phyloP scores from a whole-genome alignment of 345 rosid species.

The Melaleuca quinquenervia region DNA sequence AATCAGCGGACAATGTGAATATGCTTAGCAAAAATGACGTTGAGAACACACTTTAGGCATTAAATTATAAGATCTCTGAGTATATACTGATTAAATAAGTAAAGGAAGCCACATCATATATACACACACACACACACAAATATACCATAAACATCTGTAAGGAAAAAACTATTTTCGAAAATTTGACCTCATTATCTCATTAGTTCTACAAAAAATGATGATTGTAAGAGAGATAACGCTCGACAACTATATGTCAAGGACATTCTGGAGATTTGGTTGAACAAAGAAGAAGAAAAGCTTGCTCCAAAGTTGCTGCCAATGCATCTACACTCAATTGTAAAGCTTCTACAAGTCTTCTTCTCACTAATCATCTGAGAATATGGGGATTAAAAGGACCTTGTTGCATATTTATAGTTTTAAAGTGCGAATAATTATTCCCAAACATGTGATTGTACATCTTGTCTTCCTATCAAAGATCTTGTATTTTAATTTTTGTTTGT shows the following conservation, averaged over 20 bases:
- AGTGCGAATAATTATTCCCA: not conserved
- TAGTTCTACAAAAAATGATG: not conserved
- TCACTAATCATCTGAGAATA: not conserved
- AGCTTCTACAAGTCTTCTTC: not conserved
- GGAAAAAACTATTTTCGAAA: no score
- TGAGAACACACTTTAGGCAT: no score
- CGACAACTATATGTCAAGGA: not conserved
- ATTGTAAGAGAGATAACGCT: not conserved
- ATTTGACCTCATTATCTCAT: not conserved
- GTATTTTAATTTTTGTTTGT: not conserved
- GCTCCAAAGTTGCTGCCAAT: not conserved
- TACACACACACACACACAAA: no score
- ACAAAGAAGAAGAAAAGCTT: not conserved
- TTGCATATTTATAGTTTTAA: not conserved
- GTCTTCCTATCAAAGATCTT: not conserved
- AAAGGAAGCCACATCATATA: no score
- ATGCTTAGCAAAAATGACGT: no score
- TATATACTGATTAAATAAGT: no score
- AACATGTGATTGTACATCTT: not conserved
- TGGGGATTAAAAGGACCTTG: not conserved
- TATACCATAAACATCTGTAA: no score
- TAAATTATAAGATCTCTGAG: no score
- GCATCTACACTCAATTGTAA: not conserved
- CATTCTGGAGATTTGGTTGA: not conserved
- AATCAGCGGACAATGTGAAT: no score